Evolutionary conservation across 768 basidiomycete genomes (phyloP).

Genomic region (Boletus insuetus): DNA sequence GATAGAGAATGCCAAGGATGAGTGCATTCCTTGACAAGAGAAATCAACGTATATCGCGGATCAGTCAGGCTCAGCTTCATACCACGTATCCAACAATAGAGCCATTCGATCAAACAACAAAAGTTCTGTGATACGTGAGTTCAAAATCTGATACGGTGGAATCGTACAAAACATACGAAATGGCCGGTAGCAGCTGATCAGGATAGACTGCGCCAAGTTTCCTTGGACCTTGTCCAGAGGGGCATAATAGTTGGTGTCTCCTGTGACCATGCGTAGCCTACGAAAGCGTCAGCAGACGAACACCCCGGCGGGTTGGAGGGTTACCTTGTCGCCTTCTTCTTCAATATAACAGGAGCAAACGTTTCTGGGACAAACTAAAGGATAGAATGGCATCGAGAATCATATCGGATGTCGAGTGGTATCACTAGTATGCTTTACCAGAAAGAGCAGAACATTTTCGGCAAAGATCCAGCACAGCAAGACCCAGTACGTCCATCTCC

Average conservation of each 20-base stretch:
- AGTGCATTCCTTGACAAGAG: slow-evolving; percentile 34
- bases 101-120: slow-evolving; percentile 73
- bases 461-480: slow-evolving; percentile 66
- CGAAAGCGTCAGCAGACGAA: background rate
- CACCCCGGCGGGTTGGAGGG: background rate
- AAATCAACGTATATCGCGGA: background rate
- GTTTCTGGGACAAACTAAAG: slow-evolving; percentile 69
- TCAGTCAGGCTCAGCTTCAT: slow-evolving; percentile 13
- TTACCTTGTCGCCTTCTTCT: slow-evolving; percentile 56
- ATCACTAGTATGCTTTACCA: slow-evolving; percentile 37
- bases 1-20: slow-evolving; percentile 44
- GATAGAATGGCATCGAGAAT: background rate
- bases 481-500: slow-evolving; percentile 80
- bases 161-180: slow-evolving; percentile 51
- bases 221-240: slow-evolving; percentile 45
- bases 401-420: too few relatives aligned
- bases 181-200: slow-evolving; percentile 62
- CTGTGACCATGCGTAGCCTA: slow-evolving; percentile 52
- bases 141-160: background rate
- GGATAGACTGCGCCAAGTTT: slow-evolving; percentile 32
- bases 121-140: slow-evolving; percentile 42
- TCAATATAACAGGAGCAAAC: slow-evolving; percentile 57
- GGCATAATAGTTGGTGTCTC: slow-evolving; percentile 52
- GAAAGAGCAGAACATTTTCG: slow-evolving; percentile 48
- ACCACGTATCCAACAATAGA: slow-evolving; percentile 69